A percentile compares a stretch with the other conserved stretches of the same genome.
phyloP scores from a whole-genome alignment of 768 basidiomycete genomes.

The Podaxis sp. region DNA sequence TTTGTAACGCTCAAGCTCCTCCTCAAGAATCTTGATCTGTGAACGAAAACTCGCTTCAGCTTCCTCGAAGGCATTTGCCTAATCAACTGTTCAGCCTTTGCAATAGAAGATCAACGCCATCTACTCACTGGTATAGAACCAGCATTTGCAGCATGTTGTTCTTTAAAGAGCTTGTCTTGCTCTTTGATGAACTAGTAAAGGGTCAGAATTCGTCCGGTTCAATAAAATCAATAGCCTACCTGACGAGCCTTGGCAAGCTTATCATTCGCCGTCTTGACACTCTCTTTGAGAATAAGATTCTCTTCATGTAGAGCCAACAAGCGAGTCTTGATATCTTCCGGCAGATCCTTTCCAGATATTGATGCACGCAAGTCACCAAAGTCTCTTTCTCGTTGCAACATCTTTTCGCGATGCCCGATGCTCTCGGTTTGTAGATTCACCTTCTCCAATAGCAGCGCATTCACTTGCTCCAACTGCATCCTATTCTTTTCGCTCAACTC shows the following conservation, averaged over 20 bases:
- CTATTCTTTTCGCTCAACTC: constrained; percentile 78
- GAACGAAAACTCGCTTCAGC: constrained; percentile 61
- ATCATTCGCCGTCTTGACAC: constrained; percentile 64
- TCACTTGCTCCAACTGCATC: constrained; percentile 89
- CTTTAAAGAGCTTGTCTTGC: constrained; percentile 86
- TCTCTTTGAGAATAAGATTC: constrained; percentile 64
- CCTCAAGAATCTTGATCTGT: constrained; percentile 61
- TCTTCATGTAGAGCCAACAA: constrained; percentile 77
- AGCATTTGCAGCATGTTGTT: constrained; percentile 62
- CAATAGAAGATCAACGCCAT: no score
- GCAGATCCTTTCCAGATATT: constrained; percentile 72
- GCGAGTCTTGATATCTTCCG: constrained; percentile 76
- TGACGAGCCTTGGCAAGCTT: constrained; percentile 78
- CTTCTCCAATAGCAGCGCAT: constrained; percentile 84
- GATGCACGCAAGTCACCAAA: constrained; percentile 58
- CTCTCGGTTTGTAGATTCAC: constrained; percentile 85
- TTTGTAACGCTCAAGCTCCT: constrained; percentile 57
- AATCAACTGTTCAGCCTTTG: not conserved
- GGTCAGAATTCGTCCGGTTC: not conserved
- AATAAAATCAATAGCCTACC: constrained; percentile 30
- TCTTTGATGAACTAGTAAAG: constrained; percentile 77
- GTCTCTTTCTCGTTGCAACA: constrained; percentile 83
- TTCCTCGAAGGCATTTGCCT: constrained; percentile 62
- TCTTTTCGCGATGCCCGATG: constrained; percentile 83
- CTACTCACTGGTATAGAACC: constrained; percentile 40